phyloP scores from a whole-genome alignment of 1,139 yeast species.

The Debaryomyces fabryi region DNA sequence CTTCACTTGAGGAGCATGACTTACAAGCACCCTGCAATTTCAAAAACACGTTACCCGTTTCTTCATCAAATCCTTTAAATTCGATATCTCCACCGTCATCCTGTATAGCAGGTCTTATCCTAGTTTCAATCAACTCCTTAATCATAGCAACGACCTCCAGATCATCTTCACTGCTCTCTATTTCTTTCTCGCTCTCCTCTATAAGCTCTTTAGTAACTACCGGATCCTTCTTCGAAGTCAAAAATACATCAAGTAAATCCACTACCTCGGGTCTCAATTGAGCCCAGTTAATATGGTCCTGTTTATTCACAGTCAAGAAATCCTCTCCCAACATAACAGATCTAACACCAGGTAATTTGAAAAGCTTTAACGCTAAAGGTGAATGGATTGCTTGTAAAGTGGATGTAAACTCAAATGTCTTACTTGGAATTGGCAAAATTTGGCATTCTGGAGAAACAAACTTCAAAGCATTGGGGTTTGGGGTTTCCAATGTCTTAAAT shows the following conservation, averaged over 20 bases:
- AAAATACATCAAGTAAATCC: constrained; percentile 41
- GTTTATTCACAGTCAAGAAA: constrained; percentile 50
- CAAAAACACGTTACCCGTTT: constrained; percentile 69
- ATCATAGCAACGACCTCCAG: constrained; percentile 58
- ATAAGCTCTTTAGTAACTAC: constrained; percentile 54
- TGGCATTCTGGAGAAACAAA: constrained; percentile 54
- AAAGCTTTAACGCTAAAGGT: constrained; percentile 78
- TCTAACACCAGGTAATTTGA: constrained; percentile 81
- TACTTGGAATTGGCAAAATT: constrained; percentile 67
- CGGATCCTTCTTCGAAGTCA: constrained; percentile 43
- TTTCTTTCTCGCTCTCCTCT: constrained; percentile 39
- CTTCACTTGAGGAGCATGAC: constrained; percentile 74
- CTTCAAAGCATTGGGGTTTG: constrained; percentile 90
- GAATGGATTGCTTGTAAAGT: constrained; percentile 75
- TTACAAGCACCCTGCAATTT: constrained; percentile 85
- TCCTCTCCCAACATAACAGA: constrained; percentile 85
- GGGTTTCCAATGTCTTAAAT: constrained; percentile 62
- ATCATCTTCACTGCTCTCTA: constrained; percentile 40
- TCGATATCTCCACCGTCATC: constrained; percentile 87
- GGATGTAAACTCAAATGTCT: constrained; percentile 65
- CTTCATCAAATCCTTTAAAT: constrained; percentile 69
- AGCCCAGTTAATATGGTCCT: constrained; percentile 51
- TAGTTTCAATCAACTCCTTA: constrained; percentile 60
- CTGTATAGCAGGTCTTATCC: constrained; percentile 67
- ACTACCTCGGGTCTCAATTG: constrained; percentile 48